Conservation (phyloP, 352 stramenopile genomes). For the Phytophthora megakarya region DNA sequence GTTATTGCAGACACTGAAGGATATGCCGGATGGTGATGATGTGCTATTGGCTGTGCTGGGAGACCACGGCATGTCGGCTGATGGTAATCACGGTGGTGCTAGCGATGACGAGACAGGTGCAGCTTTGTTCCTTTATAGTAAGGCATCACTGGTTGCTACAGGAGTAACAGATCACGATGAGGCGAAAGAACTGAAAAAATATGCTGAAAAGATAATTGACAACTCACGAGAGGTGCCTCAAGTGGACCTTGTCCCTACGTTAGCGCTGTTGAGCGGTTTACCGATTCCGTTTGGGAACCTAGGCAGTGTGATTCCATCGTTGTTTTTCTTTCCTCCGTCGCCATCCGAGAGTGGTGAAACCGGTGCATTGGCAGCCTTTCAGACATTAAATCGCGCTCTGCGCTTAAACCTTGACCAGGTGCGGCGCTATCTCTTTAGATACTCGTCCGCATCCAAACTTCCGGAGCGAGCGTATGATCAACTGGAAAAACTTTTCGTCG, state of each 20-base stretch:
- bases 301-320: conserved; percentile 91
- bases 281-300: conserved; percentile 97
- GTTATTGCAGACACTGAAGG: conserved; percentile 67
- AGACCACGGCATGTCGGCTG: conserved; percentile 98
- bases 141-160: conserved; percentile 39
- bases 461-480: conserved; percentile 59
- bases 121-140: conserved; percentile 94
- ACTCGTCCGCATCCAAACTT: conserved; percentile 70
- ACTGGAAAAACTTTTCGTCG: conserved; percentile 56
- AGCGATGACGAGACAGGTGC: conserved; percentile 95
- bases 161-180: conserved; percentile 8
- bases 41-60: conserved; percentile 94
- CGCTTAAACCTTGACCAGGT: conserved; percentile 87
- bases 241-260: conserved; percentile 97
- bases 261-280: conserved; percentile 93
- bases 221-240: conserved; percentile 75
- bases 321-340: conserved; percentile 69
- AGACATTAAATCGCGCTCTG: conserved; percentile 69
- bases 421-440: conserved; percentile 73
- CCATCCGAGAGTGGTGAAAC: conserved; percentile 4
- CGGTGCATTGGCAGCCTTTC: conserved; percentile 35
- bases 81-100: conserved; percentile 98
- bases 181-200: conserved; percentile 21
- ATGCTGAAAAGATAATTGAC: conserved; percentile 32
- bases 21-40: conserved; percentile 64